Conservation (phyloP, 805 yeast species). For the Saturnispora ahearnii region DNA sequence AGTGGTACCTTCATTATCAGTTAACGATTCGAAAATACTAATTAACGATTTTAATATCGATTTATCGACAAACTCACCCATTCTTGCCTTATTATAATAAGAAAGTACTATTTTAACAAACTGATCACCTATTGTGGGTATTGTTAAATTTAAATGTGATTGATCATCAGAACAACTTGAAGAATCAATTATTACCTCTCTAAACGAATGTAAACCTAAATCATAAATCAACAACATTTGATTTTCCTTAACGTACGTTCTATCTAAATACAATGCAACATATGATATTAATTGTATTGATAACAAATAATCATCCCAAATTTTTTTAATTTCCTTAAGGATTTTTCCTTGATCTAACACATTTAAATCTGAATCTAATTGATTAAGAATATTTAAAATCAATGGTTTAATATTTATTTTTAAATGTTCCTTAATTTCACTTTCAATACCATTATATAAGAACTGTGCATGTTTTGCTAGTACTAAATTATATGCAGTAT, state of each 20-base stretch:
- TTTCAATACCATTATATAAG: constrained; percentile 53
- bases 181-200: constrained; percentile 47
- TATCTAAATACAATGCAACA: constrained; percentile 76
- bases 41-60: constrained; percentile 52
- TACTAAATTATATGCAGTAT: constrained; percentile 71
- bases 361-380: constrained; percentile 12
- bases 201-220: constrained; percentile 59
- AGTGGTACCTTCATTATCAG: constrained; percentile 47
- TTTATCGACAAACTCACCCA: constrained; percentile 46
- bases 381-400: constrained; percentile 11
- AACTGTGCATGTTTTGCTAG: constrained; percentile 57
- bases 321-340: constrained; percentile 27
- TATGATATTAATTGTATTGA: constrained; percentile 76
- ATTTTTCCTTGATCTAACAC: constrained; percentile 17
- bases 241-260: constrained; percentile 68
- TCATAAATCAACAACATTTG: constrained; percentile 61
- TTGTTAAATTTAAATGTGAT: constrained; percentile 13
- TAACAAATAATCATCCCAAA: constrained; percentile 67
- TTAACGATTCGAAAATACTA: constrained; percentile 61
- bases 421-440: constrained; percentile 40
- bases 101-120: constrained; percentile 42
- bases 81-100: constrained; percentile 48
- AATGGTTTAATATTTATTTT: constrained; percentile 20
- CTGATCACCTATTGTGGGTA: constrained; percentile 35
- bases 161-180: constrained; percentile 25